Evolutionary conservation across 805 yeast genomes (phyloP), one percentile per base, ranked within the genome.

Genomic region (Lipomyces lipofer): DNA sequence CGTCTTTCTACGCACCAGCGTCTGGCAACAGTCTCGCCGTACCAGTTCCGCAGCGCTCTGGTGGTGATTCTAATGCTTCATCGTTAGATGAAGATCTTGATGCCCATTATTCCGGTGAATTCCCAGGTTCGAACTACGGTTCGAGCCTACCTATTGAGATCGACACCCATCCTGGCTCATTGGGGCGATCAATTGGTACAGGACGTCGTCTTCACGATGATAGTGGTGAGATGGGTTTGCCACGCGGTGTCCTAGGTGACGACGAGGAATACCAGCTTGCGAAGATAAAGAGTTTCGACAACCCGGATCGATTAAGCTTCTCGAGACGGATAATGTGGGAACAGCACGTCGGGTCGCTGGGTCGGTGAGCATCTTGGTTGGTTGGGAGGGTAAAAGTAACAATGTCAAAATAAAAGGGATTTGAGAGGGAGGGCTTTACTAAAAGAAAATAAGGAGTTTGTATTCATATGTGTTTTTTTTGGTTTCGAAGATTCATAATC

Each of bases 251-350:
- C 8, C 40, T 52, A 25, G 58, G 46, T 21, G 54, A 53, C 1
- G 60, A 56, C 17, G 58, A 57, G 32, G 59, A 57, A 27, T 39
- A 45, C 25, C 44, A 56, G 43, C 33, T 56, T 5, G 43, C 40
- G 21, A 53, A 53, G 32, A 32, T 54, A n/a, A 39, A 42, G 36
- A 43, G 49, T 22, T 51, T 53, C 19, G 58, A 58, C 10, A 50
- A 58, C 35, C 59, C 62, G 7, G 52, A 52, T 13, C 35, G 51
- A 13, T 28, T 55, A 33, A 58, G 62, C 43, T 55, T 54, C 28
- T 54, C 60, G 29, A 49, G 51, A 36, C 52, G 59, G 21, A 54
- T 54, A 19, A 50, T 54, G 38, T 58, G 62, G 59, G 59, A 58
- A 29, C 47, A 56, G 44, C 60, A 58, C 27, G 53, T 58, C 15